phyloP scores from a whole-genome alignment of 2,329 filamentous ascomycete genomes.

The Bipolaris sorokiniana region DNA sequence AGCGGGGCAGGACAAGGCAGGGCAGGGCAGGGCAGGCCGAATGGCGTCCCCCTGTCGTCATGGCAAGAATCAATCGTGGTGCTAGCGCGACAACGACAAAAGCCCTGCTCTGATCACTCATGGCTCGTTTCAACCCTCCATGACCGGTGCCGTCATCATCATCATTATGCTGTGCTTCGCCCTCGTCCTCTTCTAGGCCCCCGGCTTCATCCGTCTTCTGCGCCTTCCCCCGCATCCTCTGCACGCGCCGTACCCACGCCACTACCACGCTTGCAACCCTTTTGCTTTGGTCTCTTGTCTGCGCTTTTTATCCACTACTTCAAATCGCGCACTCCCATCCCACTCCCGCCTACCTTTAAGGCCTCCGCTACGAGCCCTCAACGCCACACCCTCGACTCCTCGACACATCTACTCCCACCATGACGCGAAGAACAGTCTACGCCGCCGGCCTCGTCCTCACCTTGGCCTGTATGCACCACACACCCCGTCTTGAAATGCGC shows the following conservation, averaged over 20 bases:
- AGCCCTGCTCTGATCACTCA: not conserved
- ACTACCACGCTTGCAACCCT: conserved; percentile 5
- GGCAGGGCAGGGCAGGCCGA: not conserved
- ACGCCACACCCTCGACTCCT: conserved; percentile 2
- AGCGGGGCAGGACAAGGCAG: not conserved
- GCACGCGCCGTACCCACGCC: conserved; percentile 7
- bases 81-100: not conserved
- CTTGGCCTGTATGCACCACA: conserved; percentile 47
- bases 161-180: conserved; percentile 1
- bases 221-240: conserved; percentile 2
- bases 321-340: too few relatives aligned
- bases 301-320: not conserved
- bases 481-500: not conserved
- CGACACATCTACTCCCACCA: conserved; percentile 29
- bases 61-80: conserved; percentile 5
- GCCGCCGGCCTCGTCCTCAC: conserved; percentile 56
- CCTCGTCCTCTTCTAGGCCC: conserved; percentile 3
- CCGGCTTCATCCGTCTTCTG: conserved; percentile 3
- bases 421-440: conserved; percentile 58
- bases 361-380: not conserved
- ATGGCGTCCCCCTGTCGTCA: conserved; percentile 22
- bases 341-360: too few relatives aligned
- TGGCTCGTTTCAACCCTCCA: conserved; percentile 6
- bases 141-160: not conserved
- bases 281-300: conserved; percentile 1